Evolutionary conservation across 768 basidiomycete genomes (phyloP), one percentile per base, ranked within the genome.

Genomic region (Lentinus tigrinus): DNA sequence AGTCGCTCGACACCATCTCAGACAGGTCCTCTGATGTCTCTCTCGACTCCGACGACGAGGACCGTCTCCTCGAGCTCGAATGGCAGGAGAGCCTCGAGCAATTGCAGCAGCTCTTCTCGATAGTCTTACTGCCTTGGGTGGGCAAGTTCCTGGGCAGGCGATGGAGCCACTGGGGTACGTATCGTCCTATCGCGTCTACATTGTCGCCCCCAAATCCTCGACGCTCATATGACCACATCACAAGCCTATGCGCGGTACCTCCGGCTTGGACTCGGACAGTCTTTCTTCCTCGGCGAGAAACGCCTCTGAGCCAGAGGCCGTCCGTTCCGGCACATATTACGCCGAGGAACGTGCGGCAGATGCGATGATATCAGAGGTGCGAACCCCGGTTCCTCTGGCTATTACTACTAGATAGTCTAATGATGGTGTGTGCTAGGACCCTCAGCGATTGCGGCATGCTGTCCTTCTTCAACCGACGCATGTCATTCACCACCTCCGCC

Each of bases 51-150:
- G 78, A 79, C 62, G 89, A 90, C 57, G 91, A 93, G 66, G 85
- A 83, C 64, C 83, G 78, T 39, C 76, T 88, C 47, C 89, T 91
- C 2, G 90, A 95, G 72, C 81, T 89, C 69, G 95, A 97, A 75
- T 96, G 95, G 95, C 88, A 94, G 66, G 95, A 97, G 72, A 91
- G 89, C 67, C 67, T 96, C 49, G 75, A 86, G 59, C 93, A 97
- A 70, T 80, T 97, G 44, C 87, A 90, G 69, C 83, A 93, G 69
- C 82, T 96, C 19, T 73, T 91, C 52, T 82, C 89, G 37, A 78
- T 93, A 56, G 87, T 95, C 24, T 76, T 95, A 46, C 75, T 97
- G 57, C 95, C 95, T 2, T 89, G 86, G 75, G 70, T 94, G 57
- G 95, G 95, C 52, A 95, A 92, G 70, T 96, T 86, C 83, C 69